A percentile compares a stretch with the other conserved stretches of the same genome.
Conservation (phyloP, 768 basidiomycete species). For the Russula emetica region DNA sequence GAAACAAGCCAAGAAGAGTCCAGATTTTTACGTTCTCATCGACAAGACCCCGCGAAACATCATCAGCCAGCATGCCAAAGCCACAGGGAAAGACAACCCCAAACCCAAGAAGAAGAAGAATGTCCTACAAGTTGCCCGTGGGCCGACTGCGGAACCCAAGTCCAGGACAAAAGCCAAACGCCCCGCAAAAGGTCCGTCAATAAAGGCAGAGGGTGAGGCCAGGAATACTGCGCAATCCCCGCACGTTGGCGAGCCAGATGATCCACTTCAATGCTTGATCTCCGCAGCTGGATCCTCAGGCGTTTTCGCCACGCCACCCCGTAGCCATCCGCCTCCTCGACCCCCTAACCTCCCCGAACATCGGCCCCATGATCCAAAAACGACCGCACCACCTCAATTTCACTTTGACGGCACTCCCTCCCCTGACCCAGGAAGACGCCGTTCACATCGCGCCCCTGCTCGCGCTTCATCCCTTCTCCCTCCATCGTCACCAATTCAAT, state of each 20-base stretch:
- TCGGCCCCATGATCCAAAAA: slow-evolving; percentile 18
- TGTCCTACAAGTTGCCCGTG: too few relatives aligned
- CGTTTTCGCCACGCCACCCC: slow-evolving; percentile 22
- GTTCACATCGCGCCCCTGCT: not conserved
- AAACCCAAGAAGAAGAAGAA: slow-evolving; percentile 17
- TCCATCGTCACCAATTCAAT: slow-evolving; percentile 19
- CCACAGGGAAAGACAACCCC: not conserved
- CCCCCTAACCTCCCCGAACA: slow-evolving; percentile 20
- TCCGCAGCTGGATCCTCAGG: not conserved
- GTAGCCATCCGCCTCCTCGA: slow-evolving; percentile 17
- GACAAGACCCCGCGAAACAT: slow-evolving; percentile 26
- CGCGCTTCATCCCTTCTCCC: slow-evolving; percentile 12
- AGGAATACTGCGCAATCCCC: not conserved
- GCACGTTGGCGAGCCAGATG: not conserved
- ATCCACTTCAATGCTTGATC: slow-evolving; percentile 2
- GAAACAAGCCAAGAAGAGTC: not conserved
- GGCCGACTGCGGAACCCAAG: slow-evolving; percentile 1
- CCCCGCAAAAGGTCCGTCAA: not conserved
- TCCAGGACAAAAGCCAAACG: slow-evolving; percentile 18
- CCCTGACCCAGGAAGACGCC: slow-evolving; percentile 16
- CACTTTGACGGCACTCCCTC: slow-evolving; percentile 18
- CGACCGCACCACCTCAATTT: slow-evolving; percentile 17
- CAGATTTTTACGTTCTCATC: slow-evolving; percentile 23
- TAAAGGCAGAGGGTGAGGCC: not conserved
- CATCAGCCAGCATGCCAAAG: not conserved